Conservation (phyloP, 176 grass and related monocot species). For the Oryza longistaminata region DNA sequence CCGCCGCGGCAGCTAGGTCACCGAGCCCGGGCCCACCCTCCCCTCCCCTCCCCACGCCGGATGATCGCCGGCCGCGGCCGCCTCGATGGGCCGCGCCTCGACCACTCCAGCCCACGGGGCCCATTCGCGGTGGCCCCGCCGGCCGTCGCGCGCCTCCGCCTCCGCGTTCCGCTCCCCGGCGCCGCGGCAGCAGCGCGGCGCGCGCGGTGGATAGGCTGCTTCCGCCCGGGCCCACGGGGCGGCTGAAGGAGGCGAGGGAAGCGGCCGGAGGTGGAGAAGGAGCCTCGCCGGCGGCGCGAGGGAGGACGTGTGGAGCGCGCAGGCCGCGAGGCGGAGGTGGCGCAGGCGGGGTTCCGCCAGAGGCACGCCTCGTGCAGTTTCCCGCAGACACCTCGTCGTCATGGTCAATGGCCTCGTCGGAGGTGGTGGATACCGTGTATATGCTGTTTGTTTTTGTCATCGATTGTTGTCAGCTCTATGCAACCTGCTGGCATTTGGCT, state of each 20-base stretch:
- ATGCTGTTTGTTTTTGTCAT: conserved; percentile 20
- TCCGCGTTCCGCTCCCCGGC: conserved; percentile 35
- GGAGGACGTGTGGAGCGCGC: conserved; percentile 80
- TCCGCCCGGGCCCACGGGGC: conserved; percentile 36
- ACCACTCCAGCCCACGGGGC: conserved; percentile 27
- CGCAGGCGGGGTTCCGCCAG: conserved; percentile 60
- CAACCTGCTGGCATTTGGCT: background rate
- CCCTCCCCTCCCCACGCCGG: background rate
- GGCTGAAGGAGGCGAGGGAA: conserved; percentile 52
- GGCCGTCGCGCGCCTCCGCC: conserved; percentile 44
- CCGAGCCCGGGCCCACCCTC: background rate
- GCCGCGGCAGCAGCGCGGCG: background rate
- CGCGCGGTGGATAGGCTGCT: conserved; percentile 55
- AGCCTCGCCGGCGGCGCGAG: conserved; percentile 66
- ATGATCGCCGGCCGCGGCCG: conserved; percentile 66
- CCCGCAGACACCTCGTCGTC: conserved; percentile 85
- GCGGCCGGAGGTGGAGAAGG: conserved; percentile 54
- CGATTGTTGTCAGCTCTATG: background rate
- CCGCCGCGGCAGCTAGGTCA: conserved; percentile 42
- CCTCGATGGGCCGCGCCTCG: conserved; percentile 54
- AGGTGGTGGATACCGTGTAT: conserved; percentile 79
- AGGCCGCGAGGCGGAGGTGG: conserved; percentile 53
- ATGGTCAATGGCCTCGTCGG: conserved; percentile 99
- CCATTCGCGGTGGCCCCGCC: conserved; percentile 44
- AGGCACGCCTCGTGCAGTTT: no score